A percentile compares a stretch with the other conserved stretches of the same genome.
phyloP scores from a whole-genome alignment of 306 rosid genomes.

The Glycine soja region DNA sequence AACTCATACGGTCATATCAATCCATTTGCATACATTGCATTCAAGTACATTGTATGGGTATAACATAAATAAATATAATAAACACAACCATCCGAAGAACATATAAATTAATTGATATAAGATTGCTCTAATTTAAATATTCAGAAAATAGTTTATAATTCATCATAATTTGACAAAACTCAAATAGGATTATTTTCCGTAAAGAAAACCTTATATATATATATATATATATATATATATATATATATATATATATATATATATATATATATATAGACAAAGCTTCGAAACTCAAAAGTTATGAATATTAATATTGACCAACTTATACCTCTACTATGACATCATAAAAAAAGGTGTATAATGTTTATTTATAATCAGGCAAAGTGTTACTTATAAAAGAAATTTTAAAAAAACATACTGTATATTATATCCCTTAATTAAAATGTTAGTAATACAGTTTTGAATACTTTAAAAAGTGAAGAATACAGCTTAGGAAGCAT shows the following conservation, averaged over 20 bases:
- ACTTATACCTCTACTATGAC: neutral
- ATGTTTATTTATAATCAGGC: neutral
- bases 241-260: neutral
- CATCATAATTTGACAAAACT: too few species aligned
- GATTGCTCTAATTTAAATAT: too few species aligned
- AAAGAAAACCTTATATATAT: too few species aligned
- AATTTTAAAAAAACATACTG: neutral
- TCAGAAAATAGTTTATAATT: too few species aligned
- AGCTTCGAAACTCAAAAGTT: neutral
- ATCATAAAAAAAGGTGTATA: neutral
- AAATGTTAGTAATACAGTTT: neutral
- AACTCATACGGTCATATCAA: neutral
- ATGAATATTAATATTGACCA: neutral
- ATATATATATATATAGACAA: neutral
- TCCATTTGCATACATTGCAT: neutral
- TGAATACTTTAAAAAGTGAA: too few species aligned
- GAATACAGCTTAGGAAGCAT: neutral
- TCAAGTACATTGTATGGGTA: too few species aligned
- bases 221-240: too few species aligned
- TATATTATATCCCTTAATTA: neutral
- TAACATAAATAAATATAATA: too few species aligned
- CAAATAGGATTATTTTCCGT: too few species aligned
- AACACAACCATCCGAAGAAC: too few species aligned
- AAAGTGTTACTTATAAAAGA: neutral
- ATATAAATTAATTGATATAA: too few species aligned